Conservation (phyloP, 1,139 yeast genomes). For the Kodamaea arcana region DNA sequence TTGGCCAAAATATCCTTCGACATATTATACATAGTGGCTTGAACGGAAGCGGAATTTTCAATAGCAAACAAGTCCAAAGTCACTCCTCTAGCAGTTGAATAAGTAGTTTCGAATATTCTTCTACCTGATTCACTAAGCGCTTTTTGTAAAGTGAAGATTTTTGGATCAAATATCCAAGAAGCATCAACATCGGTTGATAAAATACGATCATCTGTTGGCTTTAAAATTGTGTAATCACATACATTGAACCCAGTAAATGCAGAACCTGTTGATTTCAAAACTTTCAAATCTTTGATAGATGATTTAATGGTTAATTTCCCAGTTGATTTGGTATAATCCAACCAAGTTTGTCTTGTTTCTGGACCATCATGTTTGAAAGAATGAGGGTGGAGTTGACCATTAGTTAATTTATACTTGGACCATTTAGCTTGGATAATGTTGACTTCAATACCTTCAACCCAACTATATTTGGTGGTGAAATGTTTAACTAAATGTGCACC, state of each 20-base stretch:
- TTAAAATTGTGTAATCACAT: constrained; percentile 84
- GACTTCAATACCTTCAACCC: constrained; percentile 68
- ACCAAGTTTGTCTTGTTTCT: constrained; percentile 62
- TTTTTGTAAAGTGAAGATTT: constrained; percentile 44
- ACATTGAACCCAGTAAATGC: constrained; percentile 84
- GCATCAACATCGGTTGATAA: constrained; percentile 85
- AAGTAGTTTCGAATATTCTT: constrained; percentile 65
- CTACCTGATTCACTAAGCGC: constrained; percentile 50
- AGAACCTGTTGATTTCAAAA: constrained; percentile 89
- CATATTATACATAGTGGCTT: constrained; percentile 96
- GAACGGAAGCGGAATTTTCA: constrained; percentile 87
- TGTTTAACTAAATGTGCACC: constrained; percentile 83
- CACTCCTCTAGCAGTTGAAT: constrained; percentile 55
- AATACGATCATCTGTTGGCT: constrained; percentile 79
- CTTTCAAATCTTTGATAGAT: constrained; percentile 77
- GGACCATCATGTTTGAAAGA: constrained; percentile 83
- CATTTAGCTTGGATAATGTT: constrained; percentile 69
- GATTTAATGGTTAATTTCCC: constrained; percentile 58
- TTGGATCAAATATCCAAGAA: constrained; percentile 61
- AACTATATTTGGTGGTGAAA: constrained; percentile 69
- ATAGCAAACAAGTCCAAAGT: constrained; percentile 77
- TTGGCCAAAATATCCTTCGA: constrained; percentile 60
- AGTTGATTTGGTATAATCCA: constrained; percentile 46
- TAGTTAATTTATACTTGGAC: constrained; percentile 62
- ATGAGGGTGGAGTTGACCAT: constrained; percentile 75